Conservation (phyloP, 1,284 basidiomycete genomes). For the Rhodotorula sp. region DNA sequence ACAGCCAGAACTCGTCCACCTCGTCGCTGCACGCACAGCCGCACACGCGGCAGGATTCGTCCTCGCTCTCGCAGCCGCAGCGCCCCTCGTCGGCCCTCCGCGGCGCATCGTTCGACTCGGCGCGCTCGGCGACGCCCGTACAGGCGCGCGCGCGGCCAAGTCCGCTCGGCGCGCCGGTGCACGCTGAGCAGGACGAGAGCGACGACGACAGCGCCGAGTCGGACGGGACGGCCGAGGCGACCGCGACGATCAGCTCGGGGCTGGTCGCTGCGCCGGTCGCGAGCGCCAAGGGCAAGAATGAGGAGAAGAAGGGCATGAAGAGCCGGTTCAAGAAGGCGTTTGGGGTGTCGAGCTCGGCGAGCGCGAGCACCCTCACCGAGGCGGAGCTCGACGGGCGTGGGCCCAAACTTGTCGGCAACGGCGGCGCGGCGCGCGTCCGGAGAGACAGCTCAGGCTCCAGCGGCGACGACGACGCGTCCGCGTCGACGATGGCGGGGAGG, state of each 20-base stretch:
- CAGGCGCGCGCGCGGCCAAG: constrained; percentile 14
- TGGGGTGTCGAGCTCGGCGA: constrained; percentile 19
- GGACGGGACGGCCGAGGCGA: constrained; percentile 39
- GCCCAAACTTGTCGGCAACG: constrained; percentile 11
- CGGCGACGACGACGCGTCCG: constrained; percentile 13
- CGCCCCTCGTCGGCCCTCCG: constrained; percentile 10
- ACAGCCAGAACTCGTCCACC: constrained; percentile 3
- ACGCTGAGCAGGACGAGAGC: constrained; percentile 8
- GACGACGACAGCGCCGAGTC: constrained; percentile 28
- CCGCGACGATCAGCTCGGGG: constrained; percentile 6
- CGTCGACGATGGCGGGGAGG: background rate
- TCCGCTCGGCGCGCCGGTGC: constrained; percentile 18
- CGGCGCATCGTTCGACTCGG: constrained; percentile 25
- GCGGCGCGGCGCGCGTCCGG: constrained; percentile 5
- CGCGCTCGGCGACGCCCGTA: constrained; percentile 26
- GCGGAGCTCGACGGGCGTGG: constrained; percentile 28
- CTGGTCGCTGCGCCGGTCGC: background rate
- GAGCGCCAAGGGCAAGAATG: constrained; percentile 11
- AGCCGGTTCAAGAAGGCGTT: constrained; percentile 40
- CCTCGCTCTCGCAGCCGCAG: constrained; percentile 2
- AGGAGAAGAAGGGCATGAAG: constrained; percentile 39
- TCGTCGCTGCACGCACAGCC: background rate
- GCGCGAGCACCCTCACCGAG: constrained; percentile 11
- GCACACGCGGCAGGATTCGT: background rate
- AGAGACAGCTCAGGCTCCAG: constrained; percentile 18